Percentiles rank a stretch among this genome's conserved stretches.
Evolutionary conservation across 2,329 filamentous ascomycete genomes (phyloP).

Genomic region (Hirsutella thompsonii): DNA sequence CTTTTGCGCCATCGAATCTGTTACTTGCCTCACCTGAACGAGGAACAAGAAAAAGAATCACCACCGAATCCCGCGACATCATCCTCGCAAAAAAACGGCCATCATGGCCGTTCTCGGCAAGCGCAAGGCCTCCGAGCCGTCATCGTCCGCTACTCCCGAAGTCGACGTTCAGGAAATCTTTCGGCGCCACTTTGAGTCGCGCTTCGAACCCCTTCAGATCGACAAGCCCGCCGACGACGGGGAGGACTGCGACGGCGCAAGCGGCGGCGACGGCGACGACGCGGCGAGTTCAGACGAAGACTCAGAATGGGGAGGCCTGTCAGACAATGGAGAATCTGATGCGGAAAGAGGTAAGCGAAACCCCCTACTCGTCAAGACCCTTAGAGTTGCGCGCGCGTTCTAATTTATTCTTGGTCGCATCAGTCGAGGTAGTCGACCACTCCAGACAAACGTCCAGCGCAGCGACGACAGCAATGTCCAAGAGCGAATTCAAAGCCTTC

Average conservation of each 20-base stretch:
- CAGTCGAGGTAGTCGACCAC: slow-evolving; percentile 52
- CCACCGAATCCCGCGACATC: neutral
- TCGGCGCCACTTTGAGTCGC: slow-evolving; percentile 73
- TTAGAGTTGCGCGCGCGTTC: too few relatives aligned
- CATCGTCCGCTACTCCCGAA: slow-evolving; percentile 14
- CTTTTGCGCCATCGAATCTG: too few relatives aligned
- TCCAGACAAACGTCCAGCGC: slow-evolving; percentile 24
- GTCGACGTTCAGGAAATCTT: slow-evolving; percentile 62
- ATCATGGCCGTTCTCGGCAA: slow-evolving; percentile 35
- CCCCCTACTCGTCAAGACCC: too few relatives aligned
- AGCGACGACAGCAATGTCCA: slow-evolving; percentile 35
- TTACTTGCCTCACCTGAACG: too few relatives aligned
- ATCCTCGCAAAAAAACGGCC: neutral
- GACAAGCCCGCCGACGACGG: slow-evolving; percentile 5
- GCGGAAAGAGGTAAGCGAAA: neutral
- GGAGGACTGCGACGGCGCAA: slow-evolving; percentile 11
- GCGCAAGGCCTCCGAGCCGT: slow-evolving; percentile 26
- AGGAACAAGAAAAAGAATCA: neutral
- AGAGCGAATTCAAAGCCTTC: slow-evolving; percentile 64
- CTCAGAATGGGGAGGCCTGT: slow-evolving; percentile 16
- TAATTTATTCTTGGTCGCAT: neutral
- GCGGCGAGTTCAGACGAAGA: slow-evolving; percentile 10
- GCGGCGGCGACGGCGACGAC: slow-evolving; percentile 21
- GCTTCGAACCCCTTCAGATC: slow-evolving; percentile 60
- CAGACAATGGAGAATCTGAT: slow-evolving; percentile 11